Evolutionary conservation across 2,329 filamentous ascomycete genomes (phyloP).

Genomic region (Sclerotiophoma versabilis): DNA sequence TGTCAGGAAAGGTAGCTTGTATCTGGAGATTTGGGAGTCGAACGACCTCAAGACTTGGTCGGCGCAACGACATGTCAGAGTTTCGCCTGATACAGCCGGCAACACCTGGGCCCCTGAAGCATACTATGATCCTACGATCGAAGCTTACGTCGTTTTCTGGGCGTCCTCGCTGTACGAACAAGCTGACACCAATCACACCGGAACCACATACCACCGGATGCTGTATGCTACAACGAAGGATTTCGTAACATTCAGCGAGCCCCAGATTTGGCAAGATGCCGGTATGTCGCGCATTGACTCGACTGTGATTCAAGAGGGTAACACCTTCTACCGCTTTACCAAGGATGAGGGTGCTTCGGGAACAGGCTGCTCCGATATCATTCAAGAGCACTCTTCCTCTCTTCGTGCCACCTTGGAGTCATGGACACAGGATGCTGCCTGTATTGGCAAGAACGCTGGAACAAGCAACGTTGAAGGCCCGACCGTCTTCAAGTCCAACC

Average conservation of each 20-base stretch:
- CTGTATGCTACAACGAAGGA: conserved; percentile 60
- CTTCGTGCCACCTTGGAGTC: conserved; percentile 52
- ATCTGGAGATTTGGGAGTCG: conserved; percentile 63
- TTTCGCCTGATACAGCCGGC: conserved; percentile 59
- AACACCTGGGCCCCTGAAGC: conserved; percentile 64
- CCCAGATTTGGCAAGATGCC: conserved; percentile 61
- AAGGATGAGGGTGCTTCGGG: conserved; percentile 61
- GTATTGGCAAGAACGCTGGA: conserved; percentile 61
- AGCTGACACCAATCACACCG: conserved; percentile 52
- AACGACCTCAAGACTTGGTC: conserved; percentile 61
- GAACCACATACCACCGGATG: conserved; percentile 60
- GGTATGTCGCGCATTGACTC: conserved; percentile 62
- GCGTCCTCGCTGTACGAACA: conserved; percentile 56
- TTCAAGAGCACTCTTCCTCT: conserved; percentile 58
- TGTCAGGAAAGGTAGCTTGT: conserved; percentile 57
- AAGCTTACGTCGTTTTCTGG: conserved; percentile 58
- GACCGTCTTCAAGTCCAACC: conserved; percentile 60
- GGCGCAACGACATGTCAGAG: conserved; percentile 57
- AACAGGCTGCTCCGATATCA: conserved; percentile 63
- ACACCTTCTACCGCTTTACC: conserved; percentile 61
- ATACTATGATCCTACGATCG: conserved; percentile 56
- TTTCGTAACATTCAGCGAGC: conserved; percentile 59
- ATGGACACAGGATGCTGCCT: conserved; percentile 57
- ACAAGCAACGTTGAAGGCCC: conserved; percentile 60
- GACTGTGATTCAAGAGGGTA: conserved; percentile 56